Conservation (phyloP, 371 early-diverging fungal species). For the Funneliformis caledonium region DNA sequence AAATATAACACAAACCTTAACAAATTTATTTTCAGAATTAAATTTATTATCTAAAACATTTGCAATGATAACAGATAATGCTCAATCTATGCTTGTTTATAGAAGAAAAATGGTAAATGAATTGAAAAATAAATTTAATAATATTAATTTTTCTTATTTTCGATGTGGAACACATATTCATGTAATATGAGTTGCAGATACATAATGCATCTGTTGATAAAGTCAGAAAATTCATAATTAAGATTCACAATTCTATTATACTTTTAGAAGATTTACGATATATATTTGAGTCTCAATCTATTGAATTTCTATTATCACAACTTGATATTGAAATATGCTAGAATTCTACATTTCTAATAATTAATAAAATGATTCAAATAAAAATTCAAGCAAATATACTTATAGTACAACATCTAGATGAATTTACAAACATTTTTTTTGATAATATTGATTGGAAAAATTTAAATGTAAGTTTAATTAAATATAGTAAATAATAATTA, state of each 20-base stretch:
- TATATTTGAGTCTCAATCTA: neutral
- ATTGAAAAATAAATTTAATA: neutral
- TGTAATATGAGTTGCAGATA: constrained; percentile 7
- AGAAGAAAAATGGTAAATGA: neutral
- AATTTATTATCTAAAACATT: neutral
- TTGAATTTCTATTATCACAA: neutral
- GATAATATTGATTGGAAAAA: too few relatives aligned
- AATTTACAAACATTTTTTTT: neutral
- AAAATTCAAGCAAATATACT: constrained; percentile 18
- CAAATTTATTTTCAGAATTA: neutral
- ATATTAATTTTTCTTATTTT: constrained; percentile 10
- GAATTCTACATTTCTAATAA: constrained; percentile 17
- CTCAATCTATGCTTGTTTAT: neutral
- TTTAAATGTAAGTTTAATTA: too few relatives aligned
- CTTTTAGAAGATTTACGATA: neutral
- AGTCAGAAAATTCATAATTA: constrained; percentile 9
- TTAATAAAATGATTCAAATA: constrained; percentile 19
- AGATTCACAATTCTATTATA: neutral
- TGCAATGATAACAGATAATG: constrained; percentile 33
- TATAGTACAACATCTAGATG: neutral
- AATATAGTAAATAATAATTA: too few relatives aligned
- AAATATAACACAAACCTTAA: constrained; percentile 10
- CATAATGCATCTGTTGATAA: constrained; percentile 5
- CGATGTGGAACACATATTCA: constrained; percentile 14
- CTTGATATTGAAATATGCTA: neutral